Percentiles rank a stretch among this genome's conserved stretches.
Evolutionary conservation across 164 flowering plant species (phyloP).

Genomic region (Umbellularia californica): DNA sequence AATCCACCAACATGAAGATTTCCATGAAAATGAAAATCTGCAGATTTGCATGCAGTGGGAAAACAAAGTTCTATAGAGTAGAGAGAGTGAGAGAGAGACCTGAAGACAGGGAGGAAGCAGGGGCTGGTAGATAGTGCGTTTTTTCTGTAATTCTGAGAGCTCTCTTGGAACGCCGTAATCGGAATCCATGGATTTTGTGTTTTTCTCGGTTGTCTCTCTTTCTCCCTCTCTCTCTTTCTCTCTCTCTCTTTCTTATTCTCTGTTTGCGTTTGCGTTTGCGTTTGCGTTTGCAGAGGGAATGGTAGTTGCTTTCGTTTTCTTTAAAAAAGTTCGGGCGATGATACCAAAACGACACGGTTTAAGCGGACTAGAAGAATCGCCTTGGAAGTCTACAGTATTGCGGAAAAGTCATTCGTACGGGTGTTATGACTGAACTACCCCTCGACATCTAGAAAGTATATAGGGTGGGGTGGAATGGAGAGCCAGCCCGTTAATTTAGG

Average conservation of each 20-base stretch:
- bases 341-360: constrained; percentile 15
- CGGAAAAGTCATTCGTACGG: not conserved
- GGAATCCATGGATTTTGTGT: constrained; percentile 58
- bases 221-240: no score
- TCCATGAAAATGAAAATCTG: no score
- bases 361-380: not conserved
- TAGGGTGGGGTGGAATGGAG: no score
- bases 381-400: not conserved
- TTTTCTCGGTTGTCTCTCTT: not conserved
- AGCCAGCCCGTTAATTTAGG: no score
- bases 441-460: no score
- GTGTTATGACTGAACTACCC: no score
- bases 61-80: no score
- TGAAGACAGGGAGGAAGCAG: constrained; percentile 96
- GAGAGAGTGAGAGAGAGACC: constrained; percentile 30
- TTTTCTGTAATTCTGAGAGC: constrained; percentile 85
- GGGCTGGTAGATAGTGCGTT: constrained; percentile 67
- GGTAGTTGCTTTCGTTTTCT: not conserved
- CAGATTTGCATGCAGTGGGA: no score
- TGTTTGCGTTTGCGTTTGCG: no score
- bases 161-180: constrained; percentile 88
- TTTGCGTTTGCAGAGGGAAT: not conserved
- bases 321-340: constrained; percentile 2
- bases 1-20: no score
- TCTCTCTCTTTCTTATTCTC: no score